Evolutionary conservation across 139 green algal genomes (phyloP), one percentile per base, ranked within the genome.

Genomic region (Trebouxia sp.): DNA sequence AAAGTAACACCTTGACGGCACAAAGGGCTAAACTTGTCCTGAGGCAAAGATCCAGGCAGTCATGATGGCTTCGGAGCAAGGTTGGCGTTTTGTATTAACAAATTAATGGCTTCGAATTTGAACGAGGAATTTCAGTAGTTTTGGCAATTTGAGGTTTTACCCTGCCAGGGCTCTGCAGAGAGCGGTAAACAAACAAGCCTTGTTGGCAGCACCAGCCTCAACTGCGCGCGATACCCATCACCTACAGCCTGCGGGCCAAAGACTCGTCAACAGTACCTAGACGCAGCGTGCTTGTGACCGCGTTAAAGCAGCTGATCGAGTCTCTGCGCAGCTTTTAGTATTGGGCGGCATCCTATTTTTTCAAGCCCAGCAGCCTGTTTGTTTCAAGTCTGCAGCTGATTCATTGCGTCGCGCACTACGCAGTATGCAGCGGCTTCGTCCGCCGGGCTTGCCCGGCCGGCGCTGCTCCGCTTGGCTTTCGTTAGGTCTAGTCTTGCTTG

Each of bases 321-420:
- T 43, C 7, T 41, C 15, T 9, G 28, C 12, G 42, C 26, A 24
- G 62, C 14, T 43, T 72, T 72, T 35, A 43, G 15, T 28, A 37
- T 72, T 72, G 62, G 35, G 62, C 62, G 62, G 32, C 62, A 72
- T 45, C 62, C 24, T 72, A 72, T 72, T 72, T 72, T 35, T 72
- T 72, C 20, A 35, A 45, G 62, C 62, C 62, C 43, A 32, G 62
- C 42, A 72, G 62, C 62, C 62, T 45, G 32, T 32, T 72, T 22
- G 24, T 24, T 41, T 15, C 32, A 28, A 11, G 28, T 30, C 12
- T 5, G 20, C 15, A 8, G 32, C 17, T 15, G 24, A 15, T 35
- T 72, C 32, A 43, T 4, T 41, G 32, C 42, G 1, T 3, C 32
- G 15, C 37, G 28, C 10, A 30, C 5, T 72, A 42, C 32, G 12